phyloP scores from a whole-genome alignment of 139 green algal species.

The Auxenochlorella pyrenoidosa region DNA sequence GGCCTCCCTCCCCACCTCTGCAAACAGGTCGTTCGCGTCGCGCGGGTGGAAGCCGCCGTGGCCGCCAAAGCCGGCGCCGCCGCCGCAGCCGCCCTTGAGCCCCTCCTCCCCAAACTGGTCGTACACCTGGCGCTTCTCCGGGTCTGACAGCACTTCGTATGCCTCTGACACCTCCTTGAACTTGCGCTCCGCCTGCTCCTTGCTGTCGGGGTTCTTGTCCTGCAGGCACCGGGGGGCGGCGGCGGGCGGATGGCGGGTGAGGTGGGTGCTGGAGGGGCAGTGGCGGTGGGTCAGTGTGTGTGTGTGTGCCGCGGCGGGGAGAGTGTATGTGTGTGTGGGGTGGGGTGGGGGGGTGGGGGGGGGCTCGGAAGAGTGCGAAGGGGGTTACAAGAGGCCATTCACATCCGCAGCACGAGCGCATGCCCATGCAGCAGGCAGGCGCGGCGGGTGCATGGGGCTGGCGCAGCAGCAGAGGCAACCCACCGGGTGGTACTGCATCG shows the following conservation, averaged over 20 bases:
- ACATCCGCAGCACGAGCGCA: background rate
- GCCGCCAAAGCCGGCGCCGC: slow-evolving; percentile 19
- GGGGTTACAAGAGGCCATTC: no score
- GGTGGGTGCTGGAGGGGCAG: no score
- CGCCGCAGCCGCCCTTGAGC: slow-evolving; percentile 74
- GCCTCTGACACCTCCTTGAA: slow-evolving; percentile 91
- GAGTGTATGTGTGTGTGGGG: no score
- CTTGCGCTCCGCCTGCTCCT: slow-evolving; percentile 71
- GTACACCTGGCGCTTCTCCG: slow-evolving; percentile 85
- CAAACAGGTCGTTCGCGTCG: slow-evolving; percentile 80
- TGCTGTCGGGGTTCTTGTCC: slow-evolving; percentile 84
- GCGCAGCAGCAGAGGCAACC: slow-evolving; percentile 24
- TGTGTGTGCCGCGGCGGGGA: no score
- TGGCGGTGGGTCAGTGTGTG: background rate
- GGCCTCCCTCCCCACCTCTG: slow-evolving; percentile 65
- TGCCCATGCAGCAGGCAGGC: no score
- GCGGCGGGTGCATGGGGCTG: no score
- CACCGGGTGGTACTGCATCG: slow-evolving; percentile 87
- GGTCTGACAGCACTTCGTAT: slow-evolving; percentile 87
- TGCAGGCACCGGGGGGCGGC: slow-evolving; percentile 19
- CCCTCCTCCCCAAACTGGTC: slow-evolving; percentile 89
- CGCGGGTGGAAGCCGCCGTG: slow-evolving; percentile 62
- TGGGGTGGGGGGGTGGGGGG: no score
- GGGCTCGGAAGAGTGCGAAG: no score
- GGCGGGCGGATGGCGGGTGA: no score